Base-by-base conservation (phyloP, 306 rosid genomes). In the Acacia crassicarpa region DNA sequence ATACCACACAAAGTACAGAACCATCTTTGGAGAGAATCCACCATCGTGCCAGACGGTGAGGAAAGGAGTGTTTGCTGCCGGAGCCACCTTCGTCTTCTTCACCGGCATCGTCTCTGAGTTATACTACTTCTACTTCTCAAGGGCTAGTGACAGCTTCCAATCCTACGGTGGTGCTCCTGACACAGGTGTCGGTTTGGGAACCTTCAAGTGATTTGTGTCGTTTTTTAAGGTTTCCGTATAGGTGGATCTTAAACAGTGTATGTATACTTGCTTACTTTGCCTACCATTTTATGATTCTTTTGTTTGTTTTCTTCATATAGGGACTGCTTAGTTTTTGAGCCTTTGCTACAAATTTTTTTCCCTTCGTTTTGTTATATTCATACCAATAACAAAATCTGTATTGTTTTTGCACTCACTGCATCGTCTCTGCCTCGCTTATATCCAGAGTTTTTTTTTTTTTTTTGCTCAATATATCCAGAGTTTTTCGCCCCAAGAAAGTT, bases 11-110 rank as follows among this genome's bases (percentile, higher is more conserved):
- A 85, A 84, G 82, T 90, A 87, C 88, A 85, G 88, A 71, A 83
- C 82, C 74, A 32, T 91, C n/a, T 84, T 78, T 35, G 7, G 49
- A 0, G 84, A 85, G 0, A 17, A 71, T 41, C 84, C 91, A 27
- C 86, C 87, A 6, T 82, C 89, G 20, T 91, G 96, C 67, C 70
- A 86, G 84, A 84, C 83, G 15, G 81, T 90, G 83, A 90, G 95
- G 75, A 91, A 74, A 87, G 95, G 95, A 67, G 93, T 91, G 14
- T 89, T 91, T 20, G 92, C 83, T 1, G 93, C 92, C 0, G 92
- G 95, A 6, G 93, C 93, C 2, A 91, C 95, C 13, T 89, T 91
- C 76, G 62, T 83, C 43, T 84, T 91, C 86, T 72, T 91, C 82
- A 90, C 81, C 41, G 72, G 85, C 45, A 87, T 91, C 2, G 87